These are phyloP conservation scores for Eragrostis tef DNA, from an alignment of 202 grass and related monocot species.

Conservation along the genomic window DNA sequence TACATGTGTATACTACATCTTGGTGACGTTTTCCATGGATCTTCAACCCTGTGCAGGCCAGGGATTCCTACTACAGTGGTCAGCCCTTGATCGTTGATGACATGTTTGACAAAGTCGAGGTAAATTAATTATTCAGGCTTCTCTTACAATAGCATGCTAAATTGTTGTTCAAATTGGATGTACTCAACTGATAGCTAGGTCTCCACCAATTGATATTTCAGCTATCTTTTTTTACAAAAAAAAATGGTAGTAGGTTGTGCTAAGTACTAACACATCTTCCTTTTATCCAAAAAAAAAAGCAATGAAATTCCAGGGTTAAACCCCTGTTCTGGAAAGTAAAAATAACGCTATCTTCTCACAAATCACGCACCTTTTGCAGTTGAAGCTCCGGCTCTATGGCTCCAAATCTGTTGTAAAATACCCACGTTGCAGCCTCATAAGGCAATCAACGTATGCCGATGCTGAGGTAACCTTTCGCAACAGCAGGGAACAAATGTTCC, in stretches of 20 bases:
- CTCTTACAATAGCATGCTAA: not conserved
- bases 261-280: no score
- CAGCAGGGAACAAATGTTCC: not conserved
- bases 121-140: conserved; percentile 29
- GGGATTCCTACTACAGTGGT: conserved; percentile 94
- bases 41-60: conserved; percentile 49
- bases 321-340: no score
- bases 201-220: conserved; percentile 1
- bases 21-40: not conserved
- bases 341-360: not conserved
- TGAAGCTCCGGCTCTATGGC: conserved; percentile 88
- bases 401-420: conserved; percentile 90
- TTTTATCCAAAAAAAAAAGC: no score
- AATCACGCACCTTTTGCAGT: conserved; percentile 36
- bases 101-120: conserved; percentile 99
- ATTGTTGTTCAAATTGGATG: not conserved
- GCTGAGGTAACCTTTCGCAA: conserved; percentile 66
- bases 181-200: not conserved
- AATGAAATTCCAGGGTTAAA: no score
- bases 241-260: no score
- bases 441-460: conserved; percentile 79
- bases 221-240: not conserved
- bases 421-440: conserved; percentile 87
- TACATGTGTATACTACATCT: not conserved
- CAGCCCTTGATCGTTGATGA: conserved; percentile 88